Percentiles rank a stretch among this genome's conserved stretches.
Conservation (phyloP, 225 moss, liverwort and hornwort genomes). For the Pseudoscleropodium purum region DNA sequence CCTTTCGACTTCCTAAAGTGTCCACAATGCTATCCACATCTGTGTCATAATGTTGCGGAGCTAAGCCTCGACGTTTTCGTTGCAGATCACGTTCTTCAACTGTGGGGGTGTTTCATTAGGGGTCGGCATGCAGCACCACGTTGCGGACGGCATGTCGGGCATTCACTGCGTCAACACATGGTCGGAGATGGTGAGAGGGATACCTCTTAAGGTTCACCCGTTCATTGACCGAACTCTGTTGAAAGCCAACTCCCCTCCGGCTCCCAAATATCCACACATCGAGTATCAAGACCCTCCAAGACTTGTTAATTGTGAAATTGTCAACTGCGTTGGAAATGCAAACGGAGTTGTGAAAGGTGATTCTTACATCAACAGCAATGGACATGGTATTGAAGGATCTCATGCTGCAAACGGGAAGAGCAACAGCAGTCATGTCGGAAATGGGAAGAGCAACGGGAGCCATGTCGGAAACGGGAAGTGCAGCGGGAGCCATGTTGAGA, state of each 20-base stretch:
- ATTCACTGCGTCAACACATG: constrained; percentile 90
- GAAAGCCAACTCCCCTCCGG: constrained; percentile 52
- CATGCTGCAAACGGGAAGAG: neutral
- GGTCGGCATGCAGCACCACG: constrained; percentile 93
- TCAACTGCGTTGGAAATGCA: neutral
- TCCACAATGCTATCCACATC: neutral
- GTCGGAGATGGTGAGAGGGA: constrained; percentile 65
- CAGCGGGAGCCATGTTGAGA: neutral
- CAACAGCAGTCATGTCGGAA: too few species aligned
- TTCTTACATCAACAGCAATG: neutral
- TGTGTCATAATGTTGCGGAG: neutral
- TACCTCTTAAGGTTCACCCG: constrained; percentile 44
- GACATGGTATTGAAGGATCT: neutral
- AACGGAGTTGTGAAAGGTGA: neutral
- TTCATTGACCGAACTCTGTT: constrained; percentile 72
- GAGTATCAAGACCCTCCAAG: constrained; percentile 70
- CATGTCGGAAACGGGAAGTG: neutral
- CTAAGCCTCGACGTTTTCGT: neutral
- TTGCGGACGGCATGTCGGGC: constrained; percentile 97
- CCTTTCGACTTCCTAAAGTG: neutral
- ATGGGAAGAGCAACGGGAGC: neutral
- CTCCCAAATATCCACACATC: constrained; percentile 53
- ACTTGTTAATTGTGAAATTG: neutral
- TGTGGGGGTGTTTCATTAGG: constrained; percentile 83
- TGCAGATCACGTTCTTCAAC: constrained; percentile 69